Evolutionary conservation across 441 rosid genomes (phyloP).

Genomic region (Cnidoscolus chayamansa): DNA sequence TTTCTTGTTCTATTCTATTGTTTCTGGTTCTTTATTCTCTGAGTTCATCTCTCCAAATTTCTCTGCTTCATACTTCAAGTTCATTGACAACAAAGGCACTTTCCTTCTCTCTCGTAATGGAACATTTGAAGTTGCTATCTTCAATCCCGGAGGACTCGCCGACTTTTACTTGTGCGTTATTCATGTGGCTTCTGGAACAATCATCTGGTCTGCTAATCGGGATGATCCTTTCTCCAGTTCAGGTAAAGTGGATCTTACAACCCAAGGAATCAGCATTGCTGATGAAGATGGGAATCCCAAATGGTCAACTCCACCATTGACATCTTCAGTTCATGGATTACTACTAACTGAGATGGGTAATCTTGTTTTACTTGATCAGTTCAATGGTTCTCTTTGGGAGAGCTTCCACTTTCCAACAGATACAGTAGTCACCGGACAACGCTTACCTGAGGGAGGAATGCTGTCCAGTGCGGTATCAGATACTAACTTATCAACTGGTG

Average conservation of each 20-base stretch:
- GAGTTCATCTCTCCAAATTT: conserved; percentile 64
- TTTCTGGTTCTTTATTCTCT: conserved; percentile 33
- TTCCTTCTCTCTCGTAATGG: conserved; percentile 59
- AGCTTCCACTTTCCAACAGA: conserved; percentile 72
- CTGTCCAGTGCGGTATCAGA: conserved; percentile 48
- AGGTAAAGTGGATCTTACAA: conserved; percentile 54
- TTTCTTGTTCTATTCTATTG: conserved; percentile 39
- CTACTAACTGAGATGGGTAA: conserved; percentile 66
- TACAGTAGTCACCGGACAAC: conserved; percentile 68
- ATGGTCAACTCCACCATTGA: conserved; percentile 68
- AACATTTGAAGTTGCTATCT: conserved; percentile 62
- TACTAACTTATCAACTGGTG: conserved; percentile 49
- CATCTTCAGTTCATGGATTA: conserved; percentile 47
- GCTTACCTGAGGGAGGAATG: conserved; percentile 33
- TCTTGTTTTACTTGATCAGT: conserved; percentile 56
- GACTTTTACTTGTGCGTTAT: conserved; percentile 64
- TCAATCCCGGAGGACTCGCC: conserved; percentile 44
- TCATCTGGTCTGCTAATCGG: conserved; percentile 82
- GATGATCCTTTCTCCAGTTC: conserved; percentile 57
- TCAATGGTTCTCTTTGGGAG: conserved; percentile 69
- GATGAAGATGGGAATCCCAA: conserved; percentile 40
- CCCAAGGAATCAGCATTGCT: conserved; percentile 48
- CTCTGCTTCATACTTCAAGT: conserved; percentile 58
- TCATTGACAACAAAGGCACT: conserved; percentile 53
- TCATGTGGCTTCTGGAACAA: conserved; percentile 51